Base-by-base conservation (phyloP, 768 basidiomycete species). In the Inosperma sp. region DNA sequence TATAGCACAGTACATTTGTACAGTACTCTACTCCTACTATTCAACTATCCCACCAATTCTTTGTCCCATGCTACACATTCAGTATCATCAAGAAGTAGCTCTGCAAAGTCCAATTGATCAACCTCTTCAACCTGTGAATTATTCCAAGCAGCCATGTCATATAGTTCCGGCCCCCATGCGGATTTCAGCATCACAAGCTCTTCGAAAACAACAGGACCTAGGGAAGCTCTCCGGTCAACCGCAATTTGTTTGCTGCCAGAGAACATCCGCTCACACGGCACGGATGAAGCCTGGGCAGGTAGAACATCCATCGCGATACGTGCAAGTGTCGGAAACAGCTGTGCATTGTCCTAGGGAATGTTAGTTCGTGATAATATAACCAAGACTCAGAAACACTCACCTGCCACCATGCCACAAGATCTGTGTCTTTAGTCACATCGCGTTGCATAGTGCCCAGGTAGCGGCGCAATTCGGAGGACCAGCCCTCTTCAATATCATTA, bases 201-300 rank as follows among this genome's bases (percentile, higher is more conserved):
- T n/a, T n/a, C n/a, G n/a, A n/a, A n/a, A n/a, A n/a, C n/a, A n/a
- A n/a, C n/a, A n/a, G n/a, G n/a, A n/a, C n/a, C n/a, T n/a, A n/a
- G n/a, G n/a, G n/a, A n/a, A n/a, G n/a, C n/a, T n/a, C n/a, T n/a
- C n/a, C n/a, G n/a, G n/a, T n/a, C n/a, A n/a, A n/a, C n/a, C 5
- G 33, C 47, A 29, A 48, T 22, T 10, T 46, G 31, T 31, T 56
- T 59, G 34, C 21, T 42, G 40, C 47, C 47, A 7, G 47, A 48
- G 47, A 48, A 48, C 25, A 48, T n/a, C 6, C 33, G 9, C n/a
- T 48, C 47, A 26, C 47, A 48, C 23, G 47, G 47, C n/a, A 48
- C 47, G 2, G 31, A 48, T n/a, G n/a, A n/a, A n/a, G n/a, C n/a
- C n/a, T n/a, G n/a, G n/a, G n/a, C n/a, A n/a, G n/a, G n/a, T n/a